Percentiles rank a stretch among this genome's conserved stretches.
Evolutionary conservation across 805 yeast genomes (phyloP).

Genomic region (Candida rishiriensis): DNA sequence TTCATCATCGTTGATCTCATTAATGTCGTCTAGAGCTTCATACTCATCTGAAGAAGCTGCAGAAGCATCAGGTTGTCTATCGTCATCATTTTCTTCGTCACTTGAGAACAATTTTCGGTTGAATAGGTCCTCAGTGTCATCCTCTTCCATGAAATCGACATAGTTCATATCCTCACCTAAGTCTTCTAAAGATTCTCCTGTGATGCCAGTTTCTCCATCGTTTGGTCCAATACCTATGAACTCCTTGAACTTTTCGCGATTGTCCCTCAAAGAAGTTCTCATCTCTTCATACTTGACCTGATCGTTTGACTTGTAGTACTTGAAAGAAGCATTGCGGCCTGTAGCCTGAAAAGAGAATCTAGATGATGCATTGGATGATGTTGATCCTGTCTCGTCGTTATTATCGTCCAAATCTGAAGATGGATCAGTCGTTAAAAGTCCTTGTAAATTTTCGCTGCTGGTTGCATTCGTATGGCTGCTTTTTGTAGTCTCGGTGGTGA

Average conservation of each 20-base stretch:
- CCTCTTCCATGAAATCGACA: constrained; percentile 28
- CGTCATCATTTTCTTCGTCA: constrained; percentile 37
- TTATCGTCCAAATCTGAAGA: not conserved
- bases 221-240: constrained; percentile 15
- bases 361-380: constrained; percentile 22
- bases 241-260: constrained; percentile 16
- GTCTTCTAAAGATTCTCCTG: constrained; percentile 20
- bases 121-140: constrained; percentile 36
- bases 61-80: constrained; percentile 36
- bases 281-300: constrained; percentile 26
- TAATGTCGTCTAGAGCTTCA: constrained; percentile 4
- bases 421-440: not conserved
- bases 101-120: constrained; percentile 33
- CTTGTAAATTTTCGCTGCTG: not conserved
- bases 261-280: constrained; percentile 9
- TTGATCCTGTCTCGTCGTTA: constrained; percentile 8
- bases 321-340: constrained; percentile 34
- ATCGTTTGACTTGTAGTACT: constrained; percentile 32
- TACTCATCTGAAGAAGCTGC: constrained; percentile 6
- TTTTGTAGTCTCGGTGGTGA: too few species aligned
- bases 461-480: too few species aligned
- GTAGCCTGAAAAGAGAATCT: constrained; percentile 32
- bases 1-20: not conserved
- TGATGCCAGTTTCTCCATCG: not conserved
- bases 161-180: constrained; percentile 30